Percentiles rank a stretch among this genome's conserved stretches.
Evolutionary conservation across 768 basidiomycete genomes (phyloP).

Genomic region (Rhodotorula kratochvilovae): DNA sequence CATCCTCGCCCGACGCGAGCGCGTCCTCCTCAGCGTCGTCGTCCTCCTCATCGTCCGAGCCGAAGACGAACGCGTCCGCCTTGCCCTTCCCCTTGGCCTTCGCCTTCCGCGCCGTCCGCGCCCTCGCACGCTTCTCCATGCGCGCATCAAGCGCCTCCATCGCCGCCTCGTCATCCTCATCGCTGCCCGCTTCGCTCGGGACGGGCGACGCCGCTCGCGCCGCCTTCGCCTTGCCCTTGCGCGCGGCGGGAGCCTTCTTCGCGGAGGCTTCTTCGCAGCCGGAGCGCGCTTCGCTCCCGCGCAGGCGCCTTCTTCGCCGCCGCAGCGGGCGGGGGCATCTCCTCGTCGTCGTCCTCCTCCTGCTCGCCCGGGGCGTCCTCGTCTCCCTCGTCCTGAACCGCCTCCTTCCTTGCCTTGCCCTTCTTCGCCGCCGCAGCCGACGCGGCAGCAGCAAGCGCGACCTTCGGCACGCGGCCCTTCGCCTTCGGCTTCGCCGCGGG

Average conservation of each 20-base stretch:
- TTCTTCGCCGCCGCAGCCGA: not conserved
- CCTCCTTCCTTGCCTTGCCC: not conserved
- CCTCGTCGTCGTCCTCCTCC: not conserved
- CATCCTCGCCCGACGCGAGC: not conserved
- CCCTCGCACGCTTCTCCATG: slow-evolving; percentile 8
- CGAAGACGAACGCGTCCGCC: not conserved
- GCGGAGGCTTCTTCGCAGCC: not conserved
- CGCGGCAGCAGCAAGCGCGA: no score
- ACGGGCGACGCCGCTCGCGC: not conserved
- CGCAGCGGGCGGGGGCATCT: not conserved
- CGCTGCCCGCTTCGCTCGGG: not conserved
- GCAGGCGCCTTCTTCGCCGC: no score
- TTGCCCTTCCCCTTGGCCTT: no score
- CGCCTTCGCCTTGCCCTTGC: not conserved
- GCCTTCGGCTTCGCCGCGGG: not conserved
- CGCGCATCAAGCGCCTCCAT: not conserved
- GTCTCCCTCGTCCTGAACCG: not conserved
- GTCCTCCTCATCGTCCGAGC: not conserved
- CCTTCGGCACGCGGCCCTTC: not conserved
- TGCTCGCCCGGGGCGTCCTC: not conserved
- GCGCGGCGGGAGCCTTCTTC: not conserved
- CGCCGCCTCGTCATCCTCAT: not conserved
- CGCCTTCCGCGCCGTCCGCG: no score
- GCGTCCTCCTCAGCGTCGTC: not conserved
- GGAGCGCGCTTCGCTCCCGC: no score